phyloP scores from a whole-genome alignment of 345 rosid genomes.

The Acer yangbiense region DNA sequence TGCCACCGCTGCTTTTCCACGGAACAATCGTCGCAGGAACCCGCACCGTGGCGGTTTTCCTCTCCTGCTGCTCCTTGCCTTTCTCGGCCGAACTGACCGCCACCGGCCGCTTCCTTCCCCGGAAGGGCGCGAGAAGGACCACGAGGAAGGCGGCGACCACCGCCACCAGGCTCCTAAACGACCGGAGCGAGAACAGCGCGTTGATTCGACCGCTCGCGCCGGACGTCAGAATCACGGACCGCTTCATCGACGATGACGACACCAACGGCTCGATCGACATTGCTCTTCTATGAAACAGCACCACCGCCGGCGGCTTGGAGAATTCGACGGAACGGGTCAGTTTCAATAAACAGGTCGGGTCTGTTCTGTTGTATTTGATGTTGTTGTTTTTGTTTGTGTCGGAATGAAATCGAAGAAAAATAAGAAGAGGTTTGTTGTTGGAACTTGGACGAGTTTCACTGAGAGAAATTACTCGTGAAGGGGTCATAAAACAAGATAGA shows the following conservation, averaged over 20 bases:
- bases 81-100: constrained; percentile 29
- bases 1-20: constrained; percentile 46
- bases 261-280: constrained; percentile 41
- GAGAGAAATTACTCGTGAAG: background rate
- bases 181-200: constrained; percentile 60
- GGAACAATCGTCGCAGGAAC: constrained; percentile 50
- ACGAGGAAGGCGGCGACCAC: constrained; percentile 50
- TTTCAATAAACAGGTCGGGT: background rate
- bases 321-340: background rate
- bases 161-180: constrained; percentile 43
- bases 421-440: background rate
- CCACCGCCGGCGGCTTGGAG: background rate
- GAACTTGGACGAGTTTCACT: background rate
- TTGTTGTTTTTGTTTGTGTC: background rate
- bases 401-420: background rate
- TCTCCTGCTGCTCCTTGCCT: constrained; percentile 48
- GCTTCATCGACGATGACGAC: constrained; percentile 18
- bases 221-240: constrained; percentile 67
- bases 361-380: background rate
- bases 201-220: constrained; percentile 84
- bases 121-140: constrained; percentile 58
- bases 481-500: background rate
- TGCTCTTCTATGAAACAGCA: background rate
- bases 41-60: constrained; percentile 38
- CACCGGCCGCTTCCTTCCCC: constrained; percentile 35